These are phyloP conservation scores for Metschnikowia kunwiensis DNA, from an alignment of 805 yeast species.

Conservation along the genomic window DNA sequence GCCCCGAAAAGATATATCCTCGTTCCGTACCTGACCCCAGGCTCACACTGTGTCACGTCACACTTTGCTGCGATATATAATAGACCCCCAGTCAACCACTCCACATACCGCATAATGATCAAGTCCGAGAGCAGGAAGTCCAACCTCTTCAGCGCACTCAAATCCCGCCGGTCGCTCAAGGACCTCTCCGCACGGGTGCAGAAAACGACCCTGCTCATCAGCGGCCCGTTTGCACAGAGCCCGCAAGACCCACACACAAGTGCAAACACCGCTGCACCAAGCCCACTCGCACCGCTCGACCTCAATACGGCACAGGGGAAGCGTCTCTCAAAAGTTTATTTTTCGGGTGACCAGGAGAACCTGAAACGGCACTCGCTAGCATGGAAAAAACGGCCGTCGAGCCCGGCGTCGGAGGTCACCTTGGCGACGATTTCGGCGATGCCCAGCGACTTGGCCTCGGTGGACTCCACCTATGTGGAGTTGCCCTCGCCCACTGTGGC, in stretches of 20 bases:
- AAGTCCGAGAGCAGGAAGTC: conserved; percentile 13
- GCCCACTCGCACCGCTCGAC: conserved; percentile 5
- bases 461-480: conserved; percentile 10
- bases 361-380: conserved; percentile 7
- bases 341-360: conserved; percentile 1
- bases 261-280: not conserved
- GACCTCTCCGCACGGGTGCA: conserved; percentile 11
- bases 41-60: not conserved
- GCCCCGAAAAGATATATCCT: not conserved
- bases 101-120: too few relatives aligned
- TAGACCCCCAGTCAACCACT: too few relatives aligned
- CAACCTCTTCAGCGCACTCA: conserved; percentile 10
- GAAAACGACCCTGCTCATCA: conserved; percentile 7
- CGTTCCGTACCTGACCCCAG: not conserved
- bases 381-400: conserved; percentile 7
- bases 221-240: conserved; percentile 3
- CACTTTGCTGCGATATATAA: not conserved
- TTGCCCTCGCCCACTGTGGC: conserved; percentile 4
- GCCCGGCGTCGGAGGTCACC: conserved; percentile 15
- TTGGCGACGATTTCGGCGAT: conserved; percentile 12
- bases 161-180: conserved; percentile 11
- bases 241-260: not conserved
- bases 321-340: conserved; percentile 3
- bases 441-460: conserved; percentile 11
- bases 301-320: conserved; percentile 1